Percentiles rank a stretch among this genome's conserved stretches.
phyloP scores from a whole-genome alignment of 2,329 filamentous ascomycete species.

The Cytospora paraplurivora region DNA sequence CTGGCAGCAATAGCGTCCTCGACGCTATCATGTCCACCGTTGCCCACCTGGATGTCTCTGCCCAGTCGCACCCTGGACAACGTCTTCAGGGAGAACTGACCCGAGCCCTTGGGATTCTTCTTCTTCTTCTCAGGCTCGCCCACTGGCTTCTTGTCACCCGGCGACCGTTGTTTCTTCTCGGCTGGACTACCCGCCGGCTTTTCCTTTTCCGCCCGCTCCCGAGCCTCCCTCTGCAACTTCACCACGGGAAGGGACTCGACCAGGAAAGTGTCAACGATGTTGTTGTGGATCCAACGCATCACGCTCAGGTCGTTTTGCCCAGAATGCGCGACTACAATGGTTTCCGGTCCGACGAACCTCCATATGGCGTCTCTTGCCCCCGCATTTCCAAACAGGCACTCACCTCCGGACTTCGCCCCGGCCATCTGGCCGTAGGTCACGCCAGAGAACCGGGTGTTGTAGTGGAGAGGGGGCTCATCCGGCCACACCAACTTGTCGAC shows the following conservation, averaged over 20 bases:
- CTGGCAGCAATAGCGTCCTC: slow-evolving; percentile 17
- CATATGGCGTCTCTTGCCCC: slow-evolving; percentile 47
- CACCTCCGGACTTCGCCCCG: slow-evolving; percentile 36
- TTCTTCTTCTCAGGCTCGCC: slow-evolving; percentile 2
- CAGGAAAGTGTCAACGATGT: slow-evolving; percentile 49
- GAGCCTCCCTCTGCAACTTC: slow-evolving; percentile 30
- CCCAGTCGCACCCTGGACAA: slow-evolving; percentile 10
- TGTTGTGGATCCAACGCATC: slow-evolving; percentile 51
- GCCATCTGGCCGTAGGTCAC: slow-evolving; percentile 45
- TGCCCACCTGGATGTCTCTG: slow-evolving; percentile 17
- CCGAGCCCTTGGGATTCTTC: slow-evolving; percentile 15
- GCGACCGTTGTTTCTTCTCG: background rate
- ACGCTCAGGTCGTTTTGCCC: slow-evolving; percentile 45
- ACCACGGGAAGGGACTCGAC: slow-evolving; percentile 34
- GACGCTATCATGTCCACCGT: slow-evolving; percentile 17
- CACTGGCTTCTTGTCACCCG: background rate
- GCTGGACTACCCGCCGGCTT: background rate
- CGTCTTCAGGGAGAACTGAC: slow-evolving; percentile 17
- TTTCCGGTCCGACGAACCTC: slow-evolving; percentile 47
- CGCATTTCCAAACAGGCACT: slow-evolving; percentile 45
- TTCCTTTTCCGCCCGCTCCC: slow-evolving; percentile 26
- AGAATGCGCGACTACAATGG: slow-evolving; percentile 52
- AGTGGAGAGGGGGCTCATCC: slow-evolving; percentile 47
- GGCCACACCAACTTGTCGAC: slow-evolving; percentile 55
- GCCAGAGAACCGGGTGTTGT: slow-evolving; percentile 54